Evolutionary conservation across 495 filamentous ascomycete genomes (phyloP), one percentile per base, ranked within the genome.

Genomic region (Elasticomyces elasticus): DNA sequence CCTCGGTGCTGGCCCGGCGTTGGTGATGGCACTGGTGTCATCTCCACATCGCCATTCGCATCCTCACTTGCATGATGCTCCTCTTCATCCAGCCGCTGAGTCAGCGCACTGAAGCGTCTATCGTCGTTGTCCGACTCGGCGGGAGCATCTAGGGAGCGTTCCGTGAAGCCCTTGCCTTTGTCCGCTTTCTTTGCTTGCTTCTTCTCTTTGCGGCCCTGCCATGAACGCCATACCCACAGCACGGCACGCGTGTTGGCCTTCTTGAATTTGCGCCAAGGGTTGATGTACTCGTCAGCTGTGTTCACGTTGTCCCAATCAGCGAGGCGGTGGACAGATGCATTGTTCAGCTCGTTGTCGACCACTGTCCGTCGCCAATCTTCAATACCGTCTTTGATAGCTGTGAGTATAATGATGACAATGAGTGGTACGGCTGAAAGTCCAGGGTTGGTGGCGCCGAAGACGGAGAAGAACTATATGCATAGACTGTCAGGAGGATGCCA

Each of bases 361-460:
- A 89, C 76, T 1, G 89, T 96, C 68, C 94, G 79, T 54, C 94
- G 80, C 76, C 88, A 96, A 74, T 99, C 94, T 70, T 99, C 94
- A 58, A 97, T 86, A n/a, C 84, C 92, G 65, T 99, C 94, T 71
- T 97, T 99, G 62, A 95, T 72, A 4, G 86, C 82, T 9, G 94
- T 99, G 44, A 97, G 77, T 57, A 81, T 72, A n/a, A 99, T 72
- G 69, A 99, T 99, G 61, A 96, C 82, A 62, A 97, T 95, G 63
- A 99, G 70, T 44, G 94, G 94, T 26, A 91, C 86, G 5, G 90
- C 81, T 67, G 89, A 91, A 26, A 99, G 72, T 25, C 83, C 94
- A 22, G 94, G 89, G 67, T 95, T 94, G 25, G 83, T 77, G 55
- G 84, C 89, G 58, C 94, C 94, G 65, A 99, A 99, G 52, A 97